A percentile compares a stretch with the other conserved stretches of the same genome.
These are phyloP conservation scores for Inonotus obliquus DNA, from an alignment of 1,284 basidiomycete genomes.

Conservation along the genomic window DNA sequence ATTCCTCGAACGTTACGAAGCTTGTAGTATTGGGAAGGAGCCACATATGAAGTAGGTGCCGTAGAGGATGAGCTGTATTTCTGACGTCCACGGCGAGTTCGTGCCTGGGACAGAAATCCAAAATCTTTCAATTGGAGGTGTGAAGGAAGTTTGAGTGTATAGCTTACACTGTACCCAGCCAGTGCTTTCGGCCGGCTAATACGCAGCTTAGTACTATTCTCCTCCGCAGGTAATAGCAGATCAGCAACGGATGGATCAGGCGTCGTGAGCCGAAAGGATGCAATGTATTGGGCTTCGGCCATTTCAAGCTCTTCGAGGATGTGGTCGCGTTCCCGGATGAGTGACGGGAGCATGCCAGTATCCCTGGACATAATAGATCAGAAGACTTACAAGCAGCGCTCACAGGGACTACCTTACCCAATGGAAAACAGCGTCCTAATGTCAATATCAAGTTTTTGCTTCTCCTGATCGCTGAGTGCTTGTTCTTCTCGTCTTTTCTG, in stretches of 20 bases:
- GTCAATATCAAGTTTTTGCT: conserved; percentile 51
- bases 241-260: conserved; percentile 55
- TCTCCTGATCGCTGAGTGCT: conserved; percentile 39
- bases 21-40: conserved; percentile 75
- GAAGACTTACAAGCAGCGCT: conserved; percentile 1
- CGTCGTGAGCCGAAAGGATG: conserved; percentile 66
- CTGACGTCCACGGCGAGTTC: conserved; percentile 39
- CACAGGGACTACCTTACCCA: conserved; percentile 41
- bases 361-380: conserved; percentile 41
- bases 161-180: conserved; percentile 25
- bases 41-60: conserved; percentile 68
- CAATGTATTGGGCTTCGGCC: conserved; percentile 73
- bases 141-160: background rate
- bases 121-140: background rate
- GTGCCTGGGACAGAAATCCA: conserved; percentile 23
- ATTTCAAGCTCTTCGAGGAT: conserved; percentile 74
- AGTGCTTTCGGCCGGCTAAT: conserved; percentile 68
- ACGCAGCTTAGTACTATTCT: conserved; percentile 41
- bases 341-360: conserved; percentile 54
- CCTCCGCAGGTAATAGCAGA: conserved; percentile 28
- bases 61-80: conserved; percentile 65
- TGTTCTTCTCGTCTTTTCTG: conserved; percentile 26
- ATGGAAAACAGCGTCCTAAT: conserved; percentile 71
- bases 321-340: conserved; percentile 68
- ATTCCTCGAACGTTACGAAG: conserved; percentile 57